A percentile compares a stretch with the other conserved stretches of the same genome.
Conservation (phyloP, 176 grass and related monocot species). For the Elaeis guineensis region DNA sequence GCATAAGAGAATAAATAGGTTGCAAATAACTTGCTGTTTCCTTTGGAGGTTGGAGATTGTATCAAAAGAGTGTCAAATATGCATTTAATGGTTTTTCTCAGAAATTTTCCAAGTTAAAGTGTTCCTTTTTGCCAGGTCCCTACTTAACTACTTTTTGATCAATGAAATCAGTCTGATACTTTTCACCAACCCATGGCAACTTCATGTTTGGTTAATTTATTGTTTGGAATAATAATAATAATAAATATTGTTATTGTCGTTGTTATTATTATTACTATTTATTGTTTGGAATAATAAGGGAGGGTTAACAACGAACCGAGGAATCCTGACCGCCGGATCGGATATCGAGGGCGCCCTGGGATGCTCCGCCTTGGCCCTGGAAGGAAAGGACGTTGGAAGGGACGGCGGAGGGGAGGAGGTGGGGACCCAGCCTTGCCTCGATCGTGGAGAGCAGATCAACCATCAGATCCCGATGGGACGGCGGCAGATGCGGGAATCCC, state of each 20-base stretch:
- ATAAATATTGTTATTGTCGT: no score
- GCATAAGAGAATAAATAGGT: no score
- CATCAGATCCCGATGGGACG: conserved; percentile 51
- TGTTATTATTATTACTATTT: no score
- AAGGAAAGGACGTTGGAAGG: conserved; percentile 56
- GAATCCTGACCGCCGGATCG: conserved; percentile 39
- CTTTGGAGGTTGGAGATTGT: no score
- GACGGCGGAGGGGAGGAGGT: conserved; percentile 59
- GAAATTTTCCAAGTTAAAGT: no score
- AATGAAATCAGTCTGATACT: no score
- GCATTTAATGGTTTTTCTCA: no score
- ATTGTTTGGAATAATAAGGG: background rate
- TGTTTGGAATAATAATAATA: background rate
- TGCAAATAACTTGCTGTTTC: no score
- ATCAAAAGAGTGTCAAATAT: no score
- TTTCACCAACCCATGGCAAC: no score
- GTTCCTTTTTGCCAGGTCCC: no score
- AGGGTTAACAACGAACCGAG: conserved; percentile 10
- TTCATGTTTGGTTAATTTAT: background rate
- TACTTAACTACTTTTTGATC: no score
- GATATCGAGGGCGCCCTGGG: conserved; percentile 52
- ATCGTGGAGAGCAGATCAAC: conserved; percentile 21
- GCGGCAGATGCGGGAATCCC: conserved; percentile 11
- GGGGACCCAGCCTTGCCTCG: conserved; percentile 21
- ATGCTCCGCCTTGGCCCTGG: conserved; percentile 32